Conservation (phyloP, 2,329 filamentous ascomycete genomes). For the Pyricularia sp. region DNA sequence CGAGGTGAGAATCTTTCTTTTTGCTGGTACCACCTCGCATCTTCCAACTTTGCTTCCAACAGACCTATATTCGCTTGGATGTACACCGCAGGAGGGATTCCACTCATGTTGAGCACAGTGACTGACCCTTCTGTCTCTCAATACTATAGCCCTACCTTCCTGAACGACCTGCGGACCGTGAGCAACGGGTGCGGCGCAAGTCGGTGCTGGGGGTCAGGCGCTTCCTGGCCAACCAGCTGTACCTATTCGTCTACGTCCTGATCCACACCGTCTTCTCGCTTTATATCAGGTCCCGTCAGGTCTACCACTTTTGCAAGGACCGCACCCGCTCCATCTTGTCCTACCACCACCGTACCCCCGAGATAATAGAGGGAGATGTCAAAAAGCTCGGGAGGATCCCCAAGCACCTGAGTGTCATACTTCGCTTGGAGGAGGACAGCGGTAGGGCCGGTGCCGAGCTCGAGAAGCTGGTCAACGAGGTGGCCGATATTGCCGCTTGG, state of each 20-base stretch:
- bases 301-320: slow-evolving; percentile 70
- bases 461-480: slow-evolving; percentile 79
- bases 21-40: not conserved
- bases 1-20: slow-evolving; percentile 22
- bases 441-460: slow-evolving; percentile 63
- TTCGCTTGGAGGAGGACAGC: slow-evolving; percentile 60
- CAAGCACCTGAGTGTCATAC: slow-evolving; percentile 77
- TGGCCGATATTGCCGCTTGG: slow-evolving; percentile 88
- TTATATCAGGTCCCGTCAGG: slow-evolving; percentile 73
- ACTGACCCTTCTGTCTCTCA: not conserved
- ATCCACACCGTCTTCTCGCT: slow-evolving; percentile 80
- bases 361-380: slow-evolving; percentile 84
- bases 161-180: slow-evolving; percentile 7
- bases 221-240: slow-evolving; percentile 52
- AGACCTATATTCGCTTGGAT: not conserved
- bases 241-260: slow-evolving; percentile 57
- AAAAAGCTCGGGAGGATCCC: slow-evolving; percentile 65
- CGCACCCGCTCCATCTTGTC: slow-evolving; percentile 74
- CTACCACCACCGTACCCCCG: slow-evolving; percentile 92
- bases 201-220: slow-evolving; percentile 48
- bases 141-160: slow-evolving; percentile 3
- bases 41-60: not conserved
- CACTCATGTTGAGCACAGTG: not conserved
- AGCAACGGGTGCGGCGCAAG: slow-evolving; percentile 12
- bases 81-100: not conserved